Evolutionary conservation across 768 basidiomycete species (phyloP), one percentile per base, ranked within the genome.

Genomic region (Serendipita sp.): DNA sequence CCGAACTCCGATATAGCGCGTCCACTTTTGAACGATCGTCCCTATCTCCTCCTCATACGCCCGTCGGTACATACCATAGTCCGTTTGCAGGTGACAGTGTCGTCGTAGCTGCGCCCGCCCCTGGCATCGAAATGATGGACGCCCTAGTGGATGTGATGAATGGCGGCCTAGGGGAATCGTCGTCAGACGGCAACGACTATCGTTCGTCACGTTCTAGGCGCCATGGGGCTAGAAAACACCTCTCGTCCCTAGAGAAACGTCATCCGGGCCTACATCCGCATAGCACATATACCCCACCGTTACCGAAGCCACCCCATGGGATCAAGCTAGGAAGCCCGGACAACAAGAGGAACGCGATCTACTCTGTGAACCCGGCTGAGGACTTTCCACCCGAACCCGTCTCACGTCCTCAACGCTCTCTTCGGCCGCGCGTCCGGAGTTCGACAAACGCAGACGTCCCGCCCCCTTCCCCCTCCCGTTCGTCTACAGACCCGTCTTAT

Each of bases 81-180:
- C 15, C 30, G 44, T 60, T 67, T 48, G 45, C 66, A 65, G 37
- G 60, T 2, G 65, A 69, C 37, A 63, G 63, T 11, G 84, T 86
- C 30, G 72, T 88, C 32, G 89, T 92, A 18, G 81, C 88, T 48
- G 88, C 89, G 18, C 88, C 88, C 3, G 75, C 86, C 4, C 73
- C 88, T 3, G 89, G 88, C 1, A 88, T 92, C 7, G 89, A 91
- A 75, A 84, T 83, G 48, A 87, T 92, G 84, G 90, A 92, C 71
- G 90, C 90, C 11, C 74, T 92, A 63, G 90, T 92, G 4, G 89
- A 91, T 68, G 88, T 87, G 7, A 92, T 92, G 90, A 92, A 92
- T 70, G 86, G 86, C 32, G 68, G 44, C 11, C 18, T 44, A n/a
- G 56, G 16, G 35, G 30, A 60, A 34, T 60, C 56, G 10, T 60